A percentile compares a stretch with the other conserved stretches of the same genome.
Conservation (phyloP, 2,329 filamentous ascomycete genomes). For the Diaporthe citrichinensis region DNA sequence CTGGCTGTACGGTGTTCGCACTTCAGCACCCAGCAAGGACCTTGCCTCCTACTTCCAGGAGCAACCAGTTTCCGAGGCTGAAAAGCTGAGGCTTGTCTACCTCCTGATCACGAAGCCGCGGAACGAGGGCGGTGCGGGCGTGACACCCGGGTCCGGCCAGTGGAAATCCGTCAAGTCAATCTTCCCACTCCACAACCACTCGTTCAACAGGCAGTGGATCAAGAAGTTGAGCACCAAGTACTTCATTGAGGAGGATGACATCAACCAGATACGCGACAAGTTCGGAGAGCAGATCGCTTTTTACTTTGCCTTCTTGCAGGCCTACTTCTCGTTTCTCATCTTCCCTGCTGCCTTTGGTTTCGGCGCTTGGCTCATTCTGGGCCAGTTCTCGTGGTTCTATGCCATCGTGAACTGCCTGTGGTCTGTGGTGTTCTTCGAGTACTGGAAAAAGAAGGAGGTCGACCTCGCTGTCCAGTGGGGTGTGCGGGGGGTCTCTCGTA, state of each 20-base stretch:
- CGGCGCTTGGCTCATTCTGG: constrained; percentile 84
- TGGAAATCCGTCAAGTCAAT: constrained; percentile 82
- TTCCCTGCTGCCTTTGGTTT: constrained; percentile 86
- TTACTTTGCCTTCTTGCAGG: constrained; percentile 95
- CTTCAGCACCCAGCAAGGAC: constrained; percentile 81
- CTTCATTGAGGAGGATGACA: constrained; percentile 73
- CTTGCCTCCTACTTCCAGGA: constrained; percentile 76
- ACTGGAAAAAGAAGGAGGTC: constrained; percentile 93
- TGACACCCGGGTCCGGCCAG: constrained; percentile 76
- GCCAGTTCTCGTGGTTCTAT: constrained; percentile 86
- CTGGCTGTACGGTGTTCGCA: constrained; percentile 91
- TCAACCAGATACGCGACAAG: constrained; percentile 81
- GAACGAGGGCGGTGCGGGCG: constrained; percentile 83
- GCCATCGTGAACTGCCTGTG: constrained; percentile 85
- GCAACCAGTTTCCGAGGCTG: constrained; percentile 88
- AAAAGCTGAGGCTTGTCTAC: constrained; percentile 89
- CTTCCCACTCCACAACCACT: constrained; percentile 84
- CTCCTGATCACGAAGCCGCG: constrained; percentile 82
- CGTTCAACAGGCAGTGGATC: constrained; percentile 82
- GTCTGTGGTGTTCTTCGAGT: constrained; percentile 92
- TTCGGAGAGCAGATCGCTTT: constrained; percentile 91
- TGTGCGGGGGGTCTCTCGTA: constrained; percentile 84
- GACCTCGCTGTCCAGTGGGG: constrained; percentile 92
- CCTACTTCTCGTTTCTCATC: constrained; percentile 89
- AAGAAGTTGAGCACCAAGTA: constrained; percentile 81